phyloP scores from a whole-genome alignment of 305 asterid species.

The Euphrasia arctica region DNA sequence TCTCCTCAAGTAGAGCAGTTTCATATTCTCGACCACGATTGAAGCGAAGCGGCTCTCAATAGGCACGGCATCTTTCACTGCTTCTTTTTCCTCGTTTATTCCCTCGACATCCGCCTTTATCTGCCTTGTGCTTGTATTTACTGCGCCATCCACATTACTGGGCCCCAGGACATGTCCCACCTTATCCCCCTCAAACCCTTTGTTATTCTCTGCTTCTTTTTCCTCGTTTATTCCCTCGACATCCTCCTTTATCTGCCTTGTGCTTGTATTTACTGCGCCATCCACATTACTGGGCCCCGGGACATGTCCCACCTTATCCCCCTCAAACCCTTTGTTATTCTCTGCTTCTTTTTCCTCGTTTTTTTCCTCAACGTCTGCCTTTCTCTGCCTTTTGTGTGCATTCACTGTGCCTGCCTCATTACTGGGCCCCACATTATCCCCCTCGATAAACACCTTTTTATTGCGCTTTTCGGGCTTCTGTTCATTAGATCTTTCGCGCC shows the following conservation, averaged over 20 bases:
- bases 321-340: constrained; percentile 19
- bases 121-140: constrained; percentile 30
- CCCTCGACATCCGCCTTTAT: constrained; percentile 32
- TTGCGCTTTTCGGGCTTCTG: constrained; percentile 22
- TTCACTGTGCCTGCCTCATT: constrained; percentile 17
- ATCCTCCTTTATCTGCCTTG: constrained; percentile 32
- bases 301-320: too few species aligned
- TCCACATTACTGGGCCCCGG: too few species aligned
- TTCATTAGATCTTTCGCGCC: too few species aligned
- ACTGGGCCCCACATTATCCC: constrained; percentile 43
- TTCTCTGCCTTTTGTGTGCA: too few species aligned
- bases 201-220: background rate
- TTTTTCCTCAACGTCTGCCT: too few species aligned
- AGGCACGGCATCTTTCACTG: constrained; percentile 15
- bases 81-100: constrained; percentile 27
- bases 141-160: constrained; percentile 20
- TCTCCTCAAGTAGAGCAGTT: constrained; percentile 76
- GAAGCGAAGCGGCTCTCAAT: constrained; percentile 48
- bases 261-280: background rate
- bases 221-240: constrained; percentile 13
- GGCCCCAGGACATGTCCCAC: constrained; percentile 33
- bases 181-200: constrained; percentile 53
- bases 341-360: too few species aligned
- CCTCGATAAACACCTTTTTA: constrained; percentile 51
- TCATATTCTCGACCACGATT: constrained; percentile 58